Evolutionary conservation across 345 rosid species (phyloP).

Genomic region (Corymbia maculata): DNA sequence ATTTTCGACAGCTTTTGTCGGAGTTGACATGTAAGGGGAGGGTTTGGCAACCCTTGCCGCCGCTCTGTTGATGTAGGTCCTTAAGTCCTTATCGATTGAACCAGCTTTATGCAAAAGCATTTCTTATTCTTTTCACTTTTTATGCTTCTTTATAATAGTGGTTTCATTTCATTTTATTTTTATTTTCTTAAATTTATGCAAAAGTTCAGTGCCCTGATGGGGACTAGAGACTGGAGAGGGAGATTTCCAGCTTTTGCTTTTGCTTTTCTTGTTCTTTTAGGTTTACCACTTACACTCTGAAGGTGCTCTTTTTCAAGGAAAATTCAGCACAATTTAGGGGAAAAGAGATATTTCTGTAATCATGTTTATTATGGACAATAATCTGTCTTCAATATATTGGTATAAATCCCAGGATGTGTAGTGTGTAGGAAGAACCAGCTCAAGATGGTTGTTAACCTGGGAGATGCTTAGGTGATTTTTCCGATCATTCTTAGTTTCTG

Average conservation of each 20-base stretch:
- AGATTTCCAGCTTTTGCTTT: neutral
- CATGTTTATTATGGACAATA: neutral
- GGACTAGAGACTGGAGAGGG: neutral
- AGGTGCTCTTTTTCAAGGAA: neutral
- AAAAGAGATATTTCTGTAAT: neutral
- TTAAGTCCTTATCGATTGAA: too few relatives aligned
- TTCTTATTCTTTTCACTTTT: too few relatives aligned
- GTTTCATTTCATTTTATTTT: neutral
- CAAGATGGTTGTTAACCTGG: neutral
- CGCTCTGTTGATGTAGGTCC: too few relatives aligned
- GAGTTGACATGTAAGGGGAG: too few relatives aligned
- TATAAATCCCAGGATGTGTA: too few relatives aligned
- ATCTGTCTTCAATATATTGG: neutral
- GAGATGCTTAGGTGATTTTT: neutral
- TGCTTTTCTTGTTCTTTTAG: neutral
- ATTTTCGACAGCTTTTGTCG: too few relatives aligned
- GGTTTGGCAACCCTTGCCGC: too few relatives aligned
- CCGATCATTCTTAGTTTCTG: neutral
- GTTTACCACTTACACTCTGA: neutral
- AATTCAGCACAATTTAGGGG: neutral
- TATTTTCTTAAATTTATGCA: neutral
- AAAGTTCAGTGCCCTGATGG: neutral
- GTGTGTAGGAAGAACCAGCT: neutral
- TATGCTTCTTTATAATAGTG: neutral
- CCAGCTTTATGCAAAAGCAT: too few relatives aligned